A percentile compares a stretch with the other conserved stretches of the same genome.
Conservation (phyloP, 2,329 filamentous ascomycete species). For the Knoxdaviesia capensis region DNA sequence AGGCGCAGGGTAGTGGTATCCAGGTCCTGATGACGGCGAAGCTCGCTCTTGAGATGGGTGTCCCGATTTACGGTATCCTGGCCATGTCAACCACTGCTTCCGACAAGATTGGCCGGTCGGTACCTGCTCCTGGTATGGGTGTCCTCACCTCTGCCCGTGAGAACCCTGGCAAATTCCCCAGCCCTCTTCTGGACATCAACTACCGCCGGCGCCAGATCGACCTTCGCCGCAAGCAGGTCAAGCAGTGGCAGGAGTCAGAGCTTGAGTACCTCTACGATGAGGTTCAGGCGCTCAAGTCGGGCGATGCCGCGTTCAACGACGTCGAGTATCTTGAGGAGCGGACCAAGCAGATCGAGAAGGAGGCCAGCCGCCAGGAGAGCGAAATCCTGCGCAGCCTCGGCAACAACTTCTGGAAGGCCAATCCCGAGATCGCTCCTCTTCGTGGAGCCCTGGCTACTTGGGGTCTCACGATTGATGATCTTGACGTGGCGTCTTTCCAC, state of each 20-base stretch:
- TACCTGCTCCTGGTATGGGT: conserved; percentile 91
- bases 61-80: conserved; percentile 89
- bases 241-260: conserved; percentile 91
- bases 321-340: conserved; percentile 74
- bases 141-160: conserved; percentile 90
- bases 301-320: conserved; percentile 51
- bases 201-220: conserved; percentile 93
- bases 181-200: conserved; percentile 88
- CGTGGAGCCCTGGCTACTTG: conserved; percentile 92
- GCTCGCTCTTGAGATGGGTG: conserved; percentile 93
- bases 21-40: conserved; percentile 97
- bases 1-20: conserved; percentile 95
- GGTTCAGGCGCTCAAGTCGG: conserved; percentile 71
- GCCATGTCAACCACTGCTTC: conserved; percentile 90
- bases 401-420: conserved; percentile 98
- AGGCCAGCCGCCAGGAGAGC: conserved; percentile 79
- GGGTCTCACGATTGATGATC: conserved; percentile 93
- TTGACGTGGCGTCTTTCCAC: conserved; percentile 93
- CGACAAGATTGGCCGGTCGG: conserved; percentile 96
- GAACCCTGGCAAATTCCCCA: conserved; percentile 77
- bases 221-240: conserved; percentile 82
- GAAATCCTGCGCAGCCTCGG: conserved; percentile 82
- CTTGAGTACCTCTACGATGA: conserved; percentile 85
- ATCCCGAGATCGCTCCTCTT: conserved; percentile 80
- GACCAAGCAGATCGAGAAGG: conserved; percentile 62